Evolutionary conservation across 2,329 filamentous ascomycete genomes (phyloP), one percentile per base, ranked within the genome.

Genomic region (Penicillium sp.): DNA sequence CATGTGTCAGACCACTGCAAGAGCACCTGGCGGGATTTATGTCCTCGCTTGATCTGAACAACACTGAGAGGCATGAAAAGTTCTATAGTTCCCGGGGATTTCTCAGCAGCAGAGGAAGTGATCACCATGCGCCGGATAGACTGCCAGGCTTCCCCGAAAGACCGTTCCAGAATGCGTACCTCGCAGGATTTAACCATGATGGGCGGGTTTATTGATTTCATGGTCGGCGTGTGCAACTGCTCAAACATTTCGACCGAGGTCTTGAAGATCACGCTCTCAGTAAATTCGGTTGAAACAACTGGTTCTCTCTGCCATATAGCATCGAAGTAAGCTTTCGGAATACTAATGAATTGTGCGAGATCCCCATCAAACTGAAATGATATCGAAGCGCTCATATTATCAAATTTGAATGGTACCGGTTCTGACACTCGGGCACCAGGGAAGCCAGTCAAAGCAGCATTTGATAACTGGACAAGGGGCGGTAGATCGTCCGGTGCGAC

Each of bases 1-100:
- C 60, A 61, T 17, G 67, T 68, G 47, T 71, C 67, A 4, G 69
- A 72, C 69, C 69, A 72, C 59, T 66, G 67, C 4, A 69, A 49
- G 11, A 67, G 58, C 2, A 69, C 44, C 31, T 66, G 61, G 9
- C 62, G 60, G 2, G 67, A 62, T 12, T 57, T 43, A 14, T 62
- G 52, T 36, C 63, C 61, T 19, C 66, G 63, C 17, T 54, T 60
- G 11, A 72, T 52, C 50, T 69, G 68, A 1, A 71, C 66, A n/a
- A 55, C 58, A 31, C 66, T 66, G 40, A 69, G 44, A 7, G 69
- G 69, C 59, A 72, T 62, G 33, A 70, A 70, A 8, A 65, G 53
- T 19, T 71, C 68, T 6, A 66, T 61, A n/a, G 67, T 67, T 17
- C 51, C 55, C 4, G 67, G 68, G 5, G 45, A 43, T 16, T 56